A percentile compares a stretch with the other conserved stretches of the same genome.
Conservation (phyloP, 2,329 filamentous ascomycete genomes). For the Aplosporella prunicola region DNA sequence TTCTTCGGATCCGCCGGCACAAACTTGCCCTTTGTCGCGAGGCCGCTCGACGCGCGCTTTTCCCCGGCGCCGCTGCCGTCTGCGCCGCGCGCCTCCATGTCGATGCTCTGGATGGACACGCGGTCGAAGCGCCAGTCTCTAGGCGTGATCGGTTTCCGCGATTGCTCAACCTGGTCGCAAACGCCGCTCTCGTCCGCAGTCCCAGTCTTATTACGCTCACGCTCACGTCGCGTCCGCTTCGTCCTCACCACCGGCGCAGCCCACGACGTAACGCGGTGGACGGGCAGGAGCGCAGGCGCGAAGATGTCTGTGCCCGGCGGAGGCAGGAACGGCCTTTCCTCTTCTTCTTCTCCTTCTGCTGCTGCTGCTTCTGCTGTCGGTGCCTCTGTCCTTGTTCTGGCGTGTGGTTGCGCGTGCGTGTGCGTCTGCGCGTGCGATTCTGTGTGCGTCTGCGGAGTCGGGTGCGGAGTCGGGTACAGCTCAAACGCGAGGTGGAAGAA, state of each 20-base stretch:
- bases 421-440: slow-evolving; percentile 6
- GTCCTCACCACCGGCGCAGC: slow-evolving; percentile 16
- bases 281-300: slow-evolving; percentile 33
- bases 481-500: slow-evolving; percentile 56
- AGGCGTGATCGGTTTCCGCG: slow-evolving; percentile 14
- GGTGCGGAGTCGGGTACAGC: slow-evolving; percentile 40
- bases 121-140: slow-evolving; percentile 73
- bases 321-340: slow-evolving; percentile 31
- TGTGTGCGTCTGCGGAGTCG: slow-evolving; percentile 4
- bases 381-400: too few species aligned
- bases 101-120: slow-evolving; percentile 73
- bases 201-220: too few species aligned
- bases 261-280: slow-evolving; percentile 33
- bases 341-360: slow-evolving; percentile 1
- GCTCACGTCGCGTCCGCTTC: slow-evolving; percentile 14
- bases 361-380: too few species aligned
- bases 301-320: slow-evolving; percentile 37
- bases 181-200: slow-evolving; percentile 19
- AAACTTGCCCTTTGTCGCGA: slow-evolving; percentile 75
- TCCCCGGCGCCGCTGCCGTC: slow-evolving; percentile 20
- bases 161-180: too few species aligned
- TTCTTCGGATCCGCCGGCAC: slow-evolving; percentile 59
- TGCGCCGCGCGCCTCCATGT: slow-evolving; percentile 45
- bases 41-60: slow-evolving; percentile 36
- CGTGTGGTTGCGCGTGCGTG: too few species aligned